Percentiles rank a stretch among this genome's conserved stretches.
These are phyloP conservation scores for Sugiyamaella marilandica DNA, from an alignment of 805 yeast species.

Conservation along the genomic window DNA sequence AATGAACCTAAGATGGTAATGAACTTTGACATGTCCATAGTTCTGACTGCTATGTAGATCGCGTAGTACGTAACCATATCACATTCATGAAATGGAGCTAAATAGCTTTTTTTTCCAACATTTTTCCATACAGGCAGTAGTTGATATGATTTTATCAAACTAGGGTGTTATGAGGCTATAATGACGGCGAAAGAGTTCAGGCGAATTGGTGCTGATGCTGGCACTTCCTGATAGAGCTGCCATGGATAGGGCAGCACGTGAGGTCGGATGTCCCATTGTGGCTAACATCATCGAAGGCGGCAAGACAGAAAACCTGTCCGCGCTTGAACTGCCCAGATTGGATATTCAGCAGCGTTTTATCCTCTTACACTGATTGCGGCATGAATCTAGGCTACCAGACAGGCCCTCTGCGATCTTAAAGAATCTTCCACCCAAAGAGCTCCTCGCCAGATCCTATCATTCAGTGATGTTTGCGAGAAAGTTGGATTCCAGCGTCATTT, in stretches of 20 bases:
- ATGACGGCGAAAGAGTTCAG: slow-evolving; percentile 8
- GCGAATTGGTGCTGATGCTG: slow-evolving; percentile 13
- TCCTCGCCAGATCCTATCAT: slow-evolving; percentile 9
- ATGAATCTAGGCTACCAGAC: slow-evolving; percentile 12
- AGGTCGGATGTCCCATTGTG: slow-evolving; percentile 7
- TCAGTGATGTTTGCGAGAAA: slow-evolving; percentile 9
- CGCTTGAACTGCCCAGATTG: slow-evolving; percentile 7
- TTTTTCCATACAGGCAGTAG: no score
- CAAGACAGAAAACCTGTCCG: slow-evolving; percentile 14
- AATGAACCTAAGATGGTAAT: no score
- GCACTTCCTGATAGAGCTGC: slow-evolving; percentile 12
- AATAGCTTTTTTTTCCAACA: no score
- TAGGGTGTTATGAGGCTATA: slow-evolving; percentile 12
- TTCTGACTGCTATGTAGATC: no score
- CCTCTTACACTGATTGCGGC: slow-evolving; percentile 12
- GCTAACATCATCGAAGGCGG: slow-evolving; percentile 16
- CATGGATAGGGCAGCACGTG: slow-evolving; percentile 5
- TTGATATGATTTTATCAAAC: no score
- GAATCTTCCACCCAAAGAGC: slow-evolving; percentile 7
- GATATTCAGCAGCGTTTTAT: slow-evolving; percentile 13
- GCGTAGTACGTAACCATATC: no score
- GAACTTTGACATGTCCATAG: no score
- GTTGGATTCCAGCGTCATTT: slow-evolving; percentile 11
- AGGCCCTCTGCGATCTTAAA: slow-evolving; percentile 8
- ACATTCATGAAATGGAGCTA: no score